phyloP scores from a whole-genome alignment of 2,329 filamentous ascomycete species.

The Cladophialophora psammophila region DNA sequence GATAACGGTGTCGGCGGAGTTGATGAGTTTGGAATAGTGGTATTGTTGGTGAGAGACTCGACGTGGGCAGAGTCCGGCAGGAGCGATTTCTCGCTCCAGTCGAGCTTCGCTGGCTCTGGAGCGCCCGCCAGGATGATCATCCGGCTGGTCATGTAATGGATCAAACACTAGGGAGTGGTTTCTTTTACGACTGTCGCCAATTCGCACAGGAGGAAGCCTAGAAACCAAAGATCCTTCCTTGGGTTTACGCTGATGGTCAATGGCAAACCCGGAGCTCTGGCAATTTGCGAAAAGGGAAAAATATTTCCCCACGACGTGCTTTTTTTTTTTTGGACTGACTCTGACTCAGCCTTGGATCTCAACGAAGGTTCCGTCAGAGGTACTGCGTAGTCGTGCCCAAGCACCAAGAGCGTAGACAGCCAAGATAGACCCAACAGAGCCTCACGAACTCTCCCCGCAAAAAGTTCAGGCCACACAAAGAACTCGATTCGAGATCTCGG shows the following conservation, averaged over 20 bases:
- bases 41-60: slow-evolving; percentile 24
- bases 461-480: neutral
- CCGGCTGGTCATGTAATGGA: slow-evolving; percentile 36
- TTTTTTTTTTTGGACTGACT: neutral
- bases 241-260: neutral
- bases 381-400: neutral
- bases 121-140: slow-evolving; percentile 41
- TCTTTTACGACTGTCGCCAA: neutral
- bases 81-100: slow-evolving; percentile 41
- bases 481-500: slow-evolving; percentile 4
- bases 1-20: slow-evolving; percentile 17
- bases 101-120: slow-evolving; percentile 37
- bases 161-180: neutral
- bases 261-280: neutral
- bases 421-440: slow-evolving; percentile 15
- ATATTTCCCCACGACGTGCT: neutral
- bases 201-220: neutral
- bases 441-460: slow-evolving; percentile 19
- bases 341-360: neutral
- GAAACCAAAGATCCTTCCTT: neutral
- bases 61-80: slow-evolving; percentile 33
- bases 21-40: slow-evolving; percentile 1
- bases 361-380: neutral
- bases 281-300: neutral
- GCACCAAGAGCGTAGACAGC: neutral